phyloP scores from a whole-genome alignment of 345 rosid genomes.

The Pistacia atlantica region DNA sequence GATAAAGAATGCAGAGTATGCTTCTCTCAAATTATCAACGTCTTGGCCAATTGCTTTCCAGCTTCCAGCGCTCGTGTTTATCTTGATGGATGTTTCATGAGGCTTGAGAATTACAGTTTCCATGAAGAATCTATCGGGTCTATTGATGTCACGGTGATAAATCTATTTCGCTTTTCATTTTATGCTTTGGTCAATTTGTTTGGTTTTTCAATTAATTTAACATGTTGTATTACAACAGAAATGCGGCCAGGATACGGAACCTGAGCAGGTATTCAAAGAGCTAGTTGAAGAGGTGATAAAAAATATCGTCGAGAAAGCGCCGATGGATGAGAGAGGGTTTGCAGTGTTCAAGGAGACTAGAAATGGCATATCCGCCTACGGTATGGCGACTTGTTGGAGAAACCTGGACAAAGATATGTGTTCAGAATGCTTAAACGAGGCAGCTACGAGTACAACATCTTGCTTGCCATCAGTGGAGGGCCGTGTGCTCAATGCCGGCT shows the following conservation, averaged over 20 bases:
- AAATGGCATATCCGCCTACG: slow-evolving; percentile 30
- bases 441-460: slow-evolving; percentile 27
- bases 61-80: slow-evolving; percentile 48
- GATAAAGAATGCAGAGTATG: slow-evolving; percentile 38
- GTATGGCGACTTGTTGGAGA: slow-evolving; percentile 47
- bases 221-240: slow-evolving; percentile 23
- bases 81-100: slow-evolving; percentile 51
- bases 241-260: slow-evolving; percentile 30
- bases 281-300: slow-evolving; percentile 30
- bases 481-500: slow-evolving; percentile 51
- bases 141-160: slow-evolving; percentile 34
- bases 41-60: slow-evolving; percentile 42
- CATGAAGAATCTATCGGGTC: slow-evolving; percentile 28
- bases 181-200: background rate
- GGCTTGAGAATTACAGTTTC: slow-evolving; percentile 53
- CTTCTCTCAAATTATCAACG: slow-evolving; percentile 32
- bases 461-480: slow-evolving; percentile 49
- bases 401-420: slow-evolving; percentile 39
- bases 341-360: slow-evolving; percentile 3
- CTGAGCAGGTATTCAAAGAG: slow-evolving; percentile 17
- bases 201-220: background rate
- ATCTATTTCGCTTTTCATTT: background rate
- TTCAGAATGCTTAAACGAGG: slow-evolving; percentile 37
- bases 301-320: slow-evolving; percentile 28
- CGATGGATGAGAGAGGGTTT: slow-evolving; percentile 31